Evolutionary conservation across 2,329 filamentous ascomycete genomes (phyloP).

Genomic region (Ophiosphaerella narmari): DNA sequence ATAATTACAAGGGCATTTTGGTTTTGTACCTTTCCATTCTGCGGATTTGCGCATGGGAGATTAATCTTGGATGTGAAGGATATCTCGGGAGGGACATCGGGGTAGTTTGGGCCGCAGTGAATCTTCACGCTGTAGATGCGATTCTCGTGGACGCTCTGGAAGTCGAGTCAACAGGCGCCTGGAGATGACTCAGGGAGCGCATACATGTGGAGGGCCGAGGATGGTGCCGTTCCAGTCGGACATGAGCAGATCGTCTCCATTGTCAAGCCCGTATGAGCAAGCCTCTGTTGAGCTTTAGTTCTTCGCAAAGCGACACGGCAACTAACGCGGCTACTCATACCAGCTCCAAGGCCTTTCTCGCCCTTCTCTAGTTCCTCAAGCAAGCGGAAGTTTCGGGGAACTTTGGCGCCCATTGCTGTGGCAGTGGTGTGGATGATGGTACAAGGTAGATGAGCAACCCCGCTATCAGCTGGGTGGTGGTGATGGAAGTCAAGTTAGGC

Average conservation of each 20-base stretch:
- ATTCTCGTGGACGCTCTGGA: conserved; percentile 92
- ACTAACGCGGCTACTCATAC: conserved; percentile 51
- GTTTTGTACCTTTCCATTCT: conserved; percentile 68
- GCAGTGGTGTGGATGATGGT: conserved; percentile 15
- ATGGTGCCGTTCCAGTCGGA: conserved; percentile 99
- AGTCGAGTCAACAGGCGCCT: conserved; percentile 7
- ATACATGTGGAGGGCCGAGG: conserved; percentile 90
- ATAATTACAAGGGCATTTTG: conserved; percentile 4
- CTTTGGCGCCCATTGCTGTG: conserved; percentile 67
- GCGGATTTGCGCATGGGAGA: conserved; percentile 87
- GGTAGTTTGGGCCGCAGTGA: conserved; percentile 88
- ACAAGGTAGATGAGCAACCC: conserved; percentile 35
- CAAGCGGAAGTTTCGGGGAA: conserved; percentile 94
- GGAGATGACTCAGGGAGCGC: conserved; percentile 39
- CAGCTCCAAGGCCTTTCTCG: conserved; percentile 93
- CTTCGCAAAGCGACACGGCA: conserved; percentile 4
- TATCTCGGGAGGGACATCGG: conserved; percentile 84
- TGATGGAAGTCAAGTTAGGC: conserved; percentile 3
- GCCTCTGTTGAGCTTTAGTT: conserved; percentile 65
- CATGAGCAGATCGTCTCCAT: conserved; percentile 94
- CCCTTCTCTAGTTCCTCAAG: conserved; percentile 98
- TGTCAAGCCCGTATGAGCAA: conserved; percentile 94
- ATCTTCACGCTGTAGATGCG: conserved; percentile 98
- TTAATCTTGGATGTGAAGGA: conserved; percentile 95
- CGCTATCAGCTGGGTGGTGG: conserved; percentile 29